Evolutionary conservation across 2,329 filamentous ascomycete genomes (phyloP).

Genomic region (Trichoderma afroharzianum): DNA sequence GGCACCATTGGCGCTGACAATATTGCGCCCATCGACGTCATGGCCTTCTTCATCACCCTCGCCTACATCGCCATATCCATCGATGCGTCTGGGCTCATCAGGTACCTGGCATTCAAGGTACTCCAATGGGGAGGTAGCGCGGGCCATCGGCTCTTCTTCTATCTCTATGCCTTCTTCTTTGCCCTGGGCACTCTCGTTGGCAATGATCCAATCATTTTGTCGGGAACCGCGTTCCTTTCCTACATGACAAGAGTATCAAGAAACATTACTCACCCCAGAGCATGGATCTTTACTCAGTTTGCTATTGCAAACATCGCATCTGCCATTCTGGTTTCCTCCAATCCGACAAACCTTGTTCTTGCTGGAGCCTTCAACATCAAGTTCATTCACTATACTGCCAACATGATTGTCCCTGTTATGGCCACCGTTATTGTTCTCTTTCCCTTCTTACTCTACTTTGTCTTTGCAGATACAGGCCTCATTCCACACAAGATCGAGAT

Average conservation of each 20-base stretch:
- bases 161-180: slow-evolving; percentile 72
- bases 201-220: slow-evolving; percentile 72
- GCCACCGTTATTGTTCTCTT: slow-evolving; percentile 66
- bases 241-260: slow-evolving; percentile 74
- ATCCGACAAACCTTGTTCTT: slow-evolving; percentile 72
- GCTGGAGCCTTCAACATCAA: slow-evolving; percentile 69
- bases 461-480: slow-evolving; percentile 61
- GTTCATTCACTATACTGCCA: slow-evolving; percentile 71
- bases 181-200: slow-evolving; percentile 64
- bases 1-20: slow-evolving; percentile 63
- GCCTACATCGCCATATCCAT: slow-evolving; percentile 77
- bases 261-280: slow-evolving; percentile 67
- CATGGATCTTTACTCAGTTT: slow-evolving; percentile 72
- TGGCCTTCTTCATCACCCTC: slow-evolving; percentile 69
- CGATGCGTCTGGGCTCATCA: slow-evolving; percentile 69
- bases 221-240: slow-evolving; percentile 69
- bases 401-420: slow-evolving; percentile 70
- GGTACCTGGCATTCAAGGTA: slow-evolving; percentile 67
- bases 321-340: slow-evolving; percentile 72
- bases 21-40: slow-evolving; percentile 68
- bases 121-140: slow-evolving; percentile 62
- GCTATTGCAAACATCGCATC: slow-evolving; percentile 70
- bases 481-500: slow-evolving; percentile 65
- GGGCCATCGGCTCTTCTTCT: slow-evolving; percentile 68
- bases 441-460: slow-evolving; percentile 65